These are phyloP conservation scores for Epichloe elymi DNA, from an alignment of 2,329 filamentous ascomycete species.

Conservation along the genomic window DNA sequence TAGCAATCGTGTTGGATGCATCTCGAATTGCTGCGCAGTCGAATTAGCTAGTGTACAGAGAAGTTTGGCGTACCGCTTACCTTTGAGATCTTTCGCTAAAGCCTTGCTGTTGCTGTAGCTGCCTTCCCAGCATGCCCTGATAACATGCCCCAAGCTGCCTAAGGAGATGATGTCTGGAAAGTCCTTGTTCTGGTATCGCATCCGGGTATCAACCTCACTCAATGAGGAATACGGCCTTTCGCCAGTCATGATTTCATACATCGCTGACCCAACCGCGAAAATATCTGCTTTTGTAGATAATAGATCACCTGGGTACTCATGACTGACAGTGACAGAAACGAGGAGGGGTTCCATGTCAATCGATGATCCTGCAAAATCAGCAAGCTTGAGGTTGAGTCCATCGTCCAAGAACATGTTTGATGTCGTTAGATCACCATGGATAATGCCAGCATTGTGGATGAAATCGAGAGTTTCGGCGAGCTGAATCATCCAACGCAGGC, in stretches of 20 bases:
- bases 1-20: too few relatives aligned
- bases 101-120: neutral
- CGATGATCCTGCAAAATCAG: constrained; percentile 6
- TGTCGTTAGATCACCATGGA: constrained; percentile 4
- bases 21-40: too few relatives aligned
- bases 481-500: constrained; percentile 5
- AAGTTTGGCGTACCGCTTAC: too few relatives aligned
- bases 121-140: constrained; percentile 4
- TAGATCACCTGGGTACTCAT: neutral
- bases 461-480: constrained; percentile 1
- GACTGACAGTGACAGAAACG: constrained; percentile 1
- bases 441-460: constrained; percentile 3
- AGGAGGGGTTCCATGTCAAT: constrained; percentile 2
- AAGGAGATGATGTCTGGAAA: constrained; percentile 3
- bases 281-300: constrained; percentile 3
- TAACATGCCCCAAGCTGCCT: constrained; percentile 1
- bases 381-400: constrained; percentile 3
- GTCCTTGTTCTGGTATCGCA: neutral
- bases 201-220: neutral
- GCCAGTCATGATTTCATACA: constrained; percentile 3
- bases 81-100: neutral
- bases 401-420: constrained; percentile 5
- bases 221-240: constrained; percentile 1
- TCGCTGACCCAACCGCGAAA: constrained; percentile 1
- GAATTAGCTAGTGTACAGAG: too few relatives aligned